phyloP scores from a whole-genome alignment of 345 rosid genomes.

The Tarenaya hassleriana region DNA sequence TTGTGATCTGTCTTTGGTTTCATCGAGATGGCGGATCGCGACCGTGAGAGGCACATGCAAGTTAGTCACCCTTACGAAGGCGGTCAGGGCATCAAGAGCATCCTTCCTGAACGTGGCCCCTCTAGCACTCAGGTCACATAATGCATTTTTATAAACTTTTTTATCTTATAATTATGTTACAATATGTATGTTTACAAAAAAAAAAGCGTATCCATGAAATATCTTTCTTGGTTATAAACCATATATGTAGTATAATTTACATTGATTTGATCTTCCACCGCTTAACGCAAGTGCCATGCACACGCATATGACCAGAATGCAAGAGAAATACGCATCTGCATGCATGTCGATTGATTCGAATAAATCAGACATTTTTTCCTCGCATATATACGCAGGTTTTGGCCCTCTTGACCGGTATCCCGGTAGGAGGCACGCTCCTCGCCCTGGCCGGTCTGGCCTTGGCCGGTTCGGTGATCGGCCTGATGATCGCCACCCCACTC shows the following conservation, averaged over 20 bases:
- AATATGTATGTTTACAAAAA: too few relatives aligned
- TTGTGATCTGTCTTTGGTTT: constrained; percentile 10
- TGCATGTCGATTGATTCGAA: too few relatives aligned
- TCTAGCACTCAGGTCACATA: constrained; percentile 23
- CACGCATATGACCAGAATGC: too few relatives aligned
- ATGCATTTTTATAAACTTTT: background rate
- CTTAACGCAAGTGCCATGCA: too few relatives aligned
- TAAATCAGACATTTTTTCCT: too few relatives aligned
- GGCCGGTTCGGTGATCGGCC: constrained; percentile 35
- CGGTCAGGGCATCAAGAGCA: constrained; percentile 21
- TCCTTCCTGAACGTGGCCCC: constrained; percentile 19
- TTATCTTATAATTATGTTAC: background rate
- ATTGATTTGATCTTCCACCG: too few relatives aligned
- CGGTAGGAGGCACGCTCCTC: constrained; percentile 38
- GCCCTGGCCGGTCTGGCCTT: constrained; percentile 41
- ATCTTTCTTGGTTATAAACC: background rate
- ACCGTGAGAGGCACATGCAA: constrained; percentile 27
- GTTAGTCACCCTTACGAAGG: constrained; percentile 20
- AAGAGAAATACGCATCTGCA: too few relatives aligned
- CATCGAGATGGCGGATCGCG: constrained; percentile 24
- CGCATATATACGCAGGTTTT: constrained; percentile 20
- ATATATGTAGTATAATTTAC: too few relatives aligned
- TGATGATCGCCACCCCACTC: constrained; percentile 35
- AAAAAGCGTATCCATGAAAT: background rate
- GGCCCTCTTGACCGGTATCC: constrained; percentile 36